phyloP scores from a whole-genome alignment of 352 stramenopile species.

The Peronospora tabacina region DNA sequence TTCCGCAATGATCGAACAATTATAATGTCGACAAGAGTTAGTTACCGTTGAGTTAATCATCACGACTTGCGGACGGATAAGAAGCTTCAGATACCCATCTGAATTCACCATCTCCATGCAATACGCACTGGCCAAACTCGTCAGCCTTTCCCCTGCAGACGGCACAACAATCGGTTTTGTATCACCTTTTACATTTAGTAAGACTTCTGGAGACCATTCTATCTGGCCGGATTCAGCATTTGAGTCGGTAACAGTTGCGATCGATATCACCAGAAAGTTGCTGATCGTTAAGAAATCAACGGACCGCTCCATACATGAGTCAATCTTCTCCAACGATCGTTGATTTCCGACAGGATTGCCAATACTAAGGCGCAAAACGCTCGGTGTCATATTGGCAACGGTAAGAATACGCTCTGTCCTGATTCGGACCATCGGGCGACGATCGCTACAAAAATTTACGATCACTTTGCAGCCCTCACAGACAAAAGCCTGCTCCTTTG shows the following conservation, averaged over 20 bases:
- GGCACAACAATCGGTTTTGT: slow-evolving; percentile 29
- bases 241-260: slow-evolving; percentile 12
- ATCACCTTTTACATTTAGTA: slow-evolving; percentile 28
- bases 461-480: slow-evolving; percentile 28
- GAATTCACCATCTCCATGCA: slow-evolving; percentile 32
- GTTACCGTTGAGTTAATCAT: slow-evolving; percentile 56
- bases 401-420: slow-evolving; percentile 28
- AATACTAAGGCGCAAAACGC: slow-evolving; percentile 17
- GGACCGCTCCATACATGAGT: slow-evolving; percentile 19
- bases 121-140: slow-evolving; percentile 24
- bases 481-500: slow-evolving; percentile 32
- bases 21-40: background rate
- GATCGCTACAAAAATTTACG: slow-evolving; percentile 8
- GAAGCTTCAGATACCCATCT: slow-evolving; percentile 27
- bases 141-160: slow-evolving; percentile 1
- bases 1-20: slow-evolving; percentile 2
- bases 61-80: slow-evolving; percentile 43
- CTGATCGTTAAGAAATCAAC: slow-evolving; percentile 19
- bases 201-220: slow-evolving; percentile 29
- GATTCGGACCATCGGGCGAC: slow-evolving; percentile 29
- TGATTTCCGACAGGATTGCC: slow-evolving; percentile 12
- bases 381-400: slow-evolving; percentile 30
- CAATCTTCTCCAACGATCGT: slow-evolving; percentile 10
- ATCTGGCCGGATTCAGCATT: background rate
- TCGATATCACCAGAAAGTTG: slow-evolving; percentile 25